Base-by-base conservation (phyloP, 371 early-diverging fungal genomes). In the Phascolomyces articulosus region DNA sequence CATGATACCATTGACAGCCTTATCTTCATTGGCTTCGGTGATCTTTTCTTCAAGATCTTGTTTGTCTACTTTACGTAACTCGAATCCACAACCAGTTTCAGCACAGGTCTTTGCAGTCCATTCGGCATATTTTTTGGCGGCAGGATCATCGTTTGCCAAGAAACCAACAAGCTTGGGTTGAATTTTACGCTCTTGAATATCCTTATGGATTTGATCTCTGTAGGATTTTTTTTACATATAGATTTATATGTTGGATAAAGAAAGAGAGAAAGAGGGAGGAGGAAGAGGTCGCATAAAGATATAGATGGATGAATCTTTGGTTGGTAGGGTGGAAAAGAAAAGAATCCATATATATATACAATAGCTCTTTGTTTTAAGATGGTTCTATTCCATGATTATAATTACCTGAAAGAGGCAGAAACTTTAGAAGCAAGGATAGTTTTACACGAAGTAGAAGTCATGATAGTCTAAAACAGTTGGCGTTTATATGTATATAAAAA, bases 141-240 rank as follows among this genome's bases (percentile, higher is more conserved):
- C 93, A 40, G 95, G 95, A 63, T 98, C 97, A 24, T 92, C 91
- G 75, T 98, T 98, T 48, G 98, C 96, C 7, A 98, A 87, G 78
- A 97, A 96, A 4, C 94, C 97, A 9, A 97, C 97, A 54, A 98
- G 85, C 65, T 88, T 90, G 40, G 97, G 97, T n/a, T 78, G 74
- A 62, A 90, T 84, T 38, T 75, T 73, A 58, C 90, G 87, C 38
- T 80, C 75, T 62, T 87, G 80, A 68, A 95, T 90, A 63, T 89
- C 88, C 23, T 82, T 74, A 76, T 93, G 93, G 58, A 96, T 87
- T 77, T 95, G 94, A 18, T 90, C 83, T 71, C 93, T 94, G 34
- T 34, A 34, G n/a, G n/a, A 61, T 23, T 55, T 54, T 28, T 2
- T 55, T 21, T 8, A 11, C 24, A n/a, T n/a, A n/a, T n/a, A n/a